These are phyloP conservation scores for Neurospora sp. DNA, from an alignment of 2,329 filamentous ascomycete genomes.

Conservation along the genomic window DNA sequence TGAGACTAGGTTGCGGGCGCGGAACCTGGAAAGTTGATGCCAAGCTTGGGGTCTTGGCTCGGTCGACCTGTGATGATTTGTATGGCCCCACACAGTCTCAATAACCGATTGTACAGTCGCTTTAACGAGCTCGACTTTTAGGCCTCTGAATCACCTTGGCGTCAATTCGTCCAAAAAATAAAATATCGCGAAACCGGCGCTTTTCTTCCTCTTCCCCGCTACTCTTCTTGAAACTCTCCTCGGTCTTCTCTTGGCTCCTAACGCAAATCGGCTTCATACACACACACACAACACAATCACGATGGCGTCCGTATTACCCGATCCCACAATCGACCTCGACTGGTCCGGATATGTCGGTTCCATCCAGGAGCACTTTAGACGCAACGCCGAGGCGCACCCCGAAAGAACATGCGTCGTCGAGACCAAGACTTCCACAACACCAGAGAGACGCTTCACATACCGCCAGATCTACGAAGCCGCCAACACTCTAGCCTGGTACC, in stretches of 20 bases:
- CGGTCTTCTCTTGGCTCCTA: not conserved
- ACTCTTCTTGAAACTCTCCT: not conserved
- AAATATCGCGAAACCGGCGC: not conserved
- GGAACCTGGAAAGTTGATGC: no score
- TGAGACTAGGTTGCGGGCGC: no score
- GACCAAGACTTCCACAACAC: constrained; percentile 34
- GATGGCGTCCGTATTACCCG: constrained; percentile 30
- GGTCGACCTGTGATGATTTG: no score
- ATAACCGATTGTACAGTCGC: no score
- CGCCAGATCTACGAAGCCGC: constrained; percentile 76
- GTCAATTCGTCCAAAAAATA: not conserved
- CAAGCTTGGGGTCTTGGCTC: no score
- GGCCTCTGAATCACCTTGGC: not conserved
- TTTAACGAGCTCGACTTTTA: not conserved
- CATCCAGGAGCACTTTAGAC: constrained; percentile 60
- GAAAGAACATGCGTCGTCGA: constrained; percentile 43
- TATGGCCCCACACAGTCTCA: not conserved
- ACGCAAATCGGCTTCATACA: not conserved
- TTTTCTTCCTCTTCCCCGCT: not conserved
- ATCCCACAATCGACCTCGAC: constrained; percentile 56
- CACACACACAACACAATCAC: not conserved
- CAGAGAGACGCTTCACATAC: constrained; percentile 67
- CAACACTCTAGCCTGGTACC: constrained; percentile 69
- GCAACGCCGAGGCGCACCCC: constrained; percentile 58
- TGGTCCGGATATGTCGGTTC: constrained; percentile 50